phyloP scores from a whole-genome alignment of 208 protist species.

The Leishmania tarentolae region DNA sequence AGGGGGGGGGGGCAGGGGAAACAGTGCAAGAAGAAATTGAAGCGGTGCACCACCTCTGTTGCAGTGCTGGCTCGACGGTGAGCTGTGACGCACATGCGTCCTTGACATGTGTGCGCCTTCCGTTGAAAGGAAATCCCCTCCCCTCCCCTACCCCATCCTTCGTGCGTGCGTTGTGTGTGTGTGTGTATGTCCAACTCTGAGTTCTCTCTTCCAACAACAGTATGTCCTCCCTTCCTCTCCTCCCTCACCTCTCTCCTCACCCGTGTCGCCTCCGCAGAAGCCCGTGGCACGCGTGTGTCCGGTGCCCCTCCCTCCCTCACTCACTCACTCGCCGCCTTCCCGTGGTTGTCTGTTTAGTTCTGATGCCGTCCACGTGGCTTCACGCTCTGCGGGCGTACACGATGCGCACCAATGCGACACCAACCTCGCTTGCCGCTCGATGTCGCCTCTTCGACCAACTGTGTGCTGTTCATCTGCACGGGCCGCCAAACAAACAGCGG shows the following conservation, averaged over 20 bases:
- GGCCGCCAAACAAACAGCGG: conserved; percentile 26
- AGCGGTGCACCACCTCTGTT: not conserved
- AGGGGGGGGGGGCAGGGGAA: not conserved
- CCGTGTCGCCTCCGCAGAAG: not conserved
- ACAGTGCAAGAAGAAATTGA: not conserved
- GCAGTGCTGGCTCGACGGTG: not conserved
- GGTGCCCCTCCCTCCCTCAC: not conserved
- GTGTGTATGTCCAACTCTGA: not conserved
- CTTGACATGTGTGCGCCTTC: not conserved
- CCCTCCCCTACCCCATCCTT: not conserved
- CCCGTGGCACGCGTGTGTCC: not conserved
- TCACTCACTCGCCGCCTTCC: not conserved
- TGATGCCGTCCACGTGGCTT: conserved; percentile 34
- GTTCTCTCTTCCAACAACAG: not conserved
- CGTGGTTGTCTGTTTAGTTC: not conserved
- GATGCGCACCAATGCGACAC: conserved; percentile 6
- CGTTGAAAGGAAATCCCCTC: not conserved
- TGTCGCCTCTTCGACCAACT: conserved; percentile 40
- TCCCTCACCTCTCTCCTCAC: not conserved
- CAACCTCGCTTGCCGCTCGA: conserved; percentile 14
- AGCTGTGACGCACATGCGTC: not conserved
- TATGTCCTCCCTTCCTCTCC: not conserved
- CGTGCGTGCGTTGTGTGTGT: not conserved
- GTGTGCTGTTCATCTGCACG: conserved; percentile 38
- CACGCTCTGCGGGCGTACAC: conserved; percentile 32